These are phyloP conservation scores for Cymbopogon flexuosus DNA, from an alignment of 202 grass and related monocot genomes.

Conservation along the genomic window DNA sequence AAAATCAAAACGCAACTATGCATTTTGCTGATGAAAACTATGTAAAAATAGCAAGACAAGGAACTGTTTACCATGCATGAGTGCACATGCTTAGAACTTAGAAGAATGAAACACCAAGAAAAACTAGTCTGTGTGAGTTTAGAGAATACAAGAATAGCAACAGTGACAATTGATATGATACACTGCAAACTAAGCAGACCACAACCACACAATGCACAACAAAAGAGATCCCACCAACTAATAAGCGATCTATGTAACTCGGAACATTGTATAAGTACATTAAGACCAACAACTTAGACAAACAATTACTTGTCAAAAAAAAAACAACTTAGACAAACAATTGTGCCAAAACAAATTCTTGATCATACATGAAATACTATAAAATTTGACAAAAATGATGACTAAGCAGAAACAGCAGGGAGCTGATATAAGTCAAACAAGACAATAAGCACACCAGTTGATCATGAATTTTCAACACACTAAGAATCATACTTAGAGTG, in stretches of 20 bases:
- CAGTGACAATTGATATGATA: neutral
- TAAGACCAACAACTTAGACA: neutral
- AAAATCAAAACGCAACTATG: neutral
- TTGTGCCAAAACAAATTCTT: neutral
- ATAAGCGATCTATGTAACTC: neutral
- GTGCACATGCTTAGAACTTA: neutral
- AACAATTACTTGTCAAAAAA: too few species aligned
- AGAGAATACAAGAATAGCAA: neutral
- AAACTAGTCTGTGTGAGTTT: neutral
- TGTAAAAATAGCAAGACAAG: neutral
- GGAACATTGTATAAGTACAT: neutral
- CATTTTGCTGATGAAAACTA: neutral
- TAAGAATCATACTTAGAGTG: neutral
- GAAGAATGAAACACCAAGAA: neutral
- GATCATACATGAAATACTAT: neutral
- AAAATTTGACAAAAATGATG: neutral
- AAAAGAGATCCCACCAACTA: conserved; percentile 3
- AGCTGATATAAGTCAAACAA: neutral
- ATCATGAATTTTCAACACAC: neutral
- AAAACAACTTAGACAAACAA: neutral
- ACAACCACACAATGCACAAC: neutral
- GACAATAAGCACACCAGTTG: neutral
- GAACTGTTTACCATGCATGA: neutral
- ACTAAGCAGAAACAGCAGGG: neutral
- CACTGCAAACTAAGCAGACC: neutral